Evolutionary conservation across 2,329 filamentous ascomycete genomes (phyloP).

Genomic region (Xylariaceae sp.): DNA sequence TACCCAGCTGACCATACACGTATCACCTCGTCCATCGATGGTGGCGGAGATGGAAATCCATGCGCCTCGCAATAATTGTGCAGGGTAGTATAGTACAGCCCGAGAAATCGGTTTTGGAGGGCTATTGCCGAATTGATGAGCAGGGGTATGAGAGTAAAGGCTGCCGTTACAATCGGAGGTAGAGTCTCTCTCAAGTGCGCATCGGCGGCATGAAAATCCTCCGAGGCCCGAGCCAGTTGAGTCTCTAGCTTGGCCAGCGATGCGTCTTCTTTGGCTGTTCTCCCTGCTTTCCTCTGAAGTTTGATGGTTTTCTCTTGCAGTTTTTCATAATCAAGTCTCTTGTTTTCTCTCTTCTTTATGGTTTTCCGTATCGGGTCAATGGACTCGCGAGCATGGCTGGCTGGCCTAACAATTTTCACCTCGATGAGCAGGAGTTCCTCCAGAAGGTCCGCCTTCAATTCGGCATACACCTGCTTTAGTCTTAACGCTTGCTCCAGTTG

Average conservation of each 20-base stretch:
- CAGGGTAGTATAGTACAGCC: slow-evolving; percentile 70
- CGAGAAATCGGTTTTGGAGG: slow-evolving; percentile 72
- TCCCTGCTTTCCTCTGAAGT: slow-evolving; percentile 63
- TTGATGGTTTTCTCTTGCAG: slow-evolving; percentile 66
- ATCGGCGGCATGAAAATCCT: slow-evolving; percentile 72
- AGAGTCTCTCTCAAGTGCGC: slow-evolving; percentile 66
- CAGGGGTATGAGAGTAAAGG: slow-evolving; percentile 68
- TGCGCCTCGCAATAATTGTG: slow-evolving; percentile 67
- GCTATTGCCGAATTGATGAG: slow-evolving; percentile 65
- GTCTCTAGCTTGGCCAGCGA: slow-evolving; percentile 65
- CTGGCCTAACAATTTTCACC: slow-evolving; percentile 61
- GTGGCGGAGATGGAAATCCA: slow-evolving; percentile 65
- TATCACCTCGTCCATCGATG: slow-evolving; percentile 66
- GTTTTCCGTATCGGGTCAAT: slow-evolving; percentile 72
- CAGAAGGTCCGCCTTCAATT: slow-evolving; percentile 65
- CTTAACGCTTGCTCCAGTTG: slow-evolving; percentile 60
- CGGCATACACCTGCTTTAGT: slow-evolving; percentile 62
- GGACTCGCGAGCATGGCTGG: slow-evolving; percentile 61
- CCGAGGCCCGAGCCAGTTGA: slow-evolving; percentile 60
- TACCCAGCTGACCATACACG: slow-evolving; percentile 60
- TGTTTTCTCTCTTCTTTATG: slow-evolving; percentile 80
- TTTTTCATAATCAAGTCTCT: slow-evolving; percentile 75
- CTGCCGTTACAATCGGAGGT: slow-evolving; percentile 64
- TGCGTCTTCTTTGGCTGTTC: slow-evolving; percentile 67
- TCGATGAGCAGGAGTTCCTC: slow-evolving; percentile 70